These are phyloP conservation scores for Cryptococcus hybrid DNA, from an alignment of 1,284 basidiomycete species.

Conservation along the genomic window DNA sequence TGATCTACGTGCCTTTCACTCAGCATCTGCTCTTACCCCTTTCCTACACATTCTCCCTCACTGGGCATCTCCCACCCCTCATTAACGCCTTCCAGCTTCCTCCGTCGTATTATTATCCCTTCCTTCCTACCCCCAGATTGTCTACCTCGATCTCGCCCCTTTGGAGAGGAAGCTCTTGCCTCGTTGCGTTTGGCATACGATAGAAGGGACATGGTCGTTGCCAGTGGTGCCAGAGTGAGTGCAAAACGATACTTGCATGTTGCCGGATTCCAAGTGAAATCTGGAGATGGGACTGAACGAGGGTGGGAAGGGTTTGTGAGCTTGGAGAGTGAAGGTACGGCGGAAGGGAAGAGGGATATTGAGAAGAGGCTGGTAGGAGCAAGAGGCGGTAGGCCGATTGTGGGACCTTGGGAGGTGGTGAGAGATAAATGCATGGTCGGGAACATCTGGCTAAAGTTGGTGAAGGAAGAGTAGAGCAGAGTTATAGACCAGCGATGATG, in stretches of 20 bases:
- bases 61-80: constrained; percentile 45
- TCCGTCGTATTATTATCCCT: constrained; percentile 50
- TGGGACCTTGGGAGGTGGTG: constrained; percentile 47
- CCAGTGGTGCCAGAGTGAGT: constrained; percentile 44
- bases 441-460: constrained; percentile 45
- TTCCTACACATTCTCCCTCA: constrained; percentile 35
- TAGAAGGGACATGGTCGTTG: constrained; percentile 44
- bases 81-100: constrained; percentile 47
- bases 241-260: constrained; percentile 51
- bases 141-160: constrained; percentile 49
- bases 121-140: constrained; percentile 44
- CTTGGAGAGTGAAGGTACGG: constrained; percentile 49
- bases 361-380: constrained; percentile 33
- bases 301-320: constrained; percentile 48
- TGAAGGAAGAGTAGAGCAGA: constrained; percentile 17
- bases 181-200: constrained; percentile 48
- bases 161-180: constrained; percentile 29
- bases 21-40: constrained; percentile 46
- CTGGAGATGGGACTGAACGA: constrained; percentile 7
- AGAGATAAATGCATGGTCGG: constrained; percentile 47
- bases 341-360: constrained; percentile 42
- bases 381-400: constrained; percentile 15
- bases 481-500: not conserved
- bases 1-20: constrained; percentile 41
- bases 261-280: constrained; percentile 42